A percentile compares a stretch with the other conserved stretches of the same genome.
phyloP scores from a whole-genome alignment of 192 early-diverging fungal species.

The Backusella luteola region DNA sequence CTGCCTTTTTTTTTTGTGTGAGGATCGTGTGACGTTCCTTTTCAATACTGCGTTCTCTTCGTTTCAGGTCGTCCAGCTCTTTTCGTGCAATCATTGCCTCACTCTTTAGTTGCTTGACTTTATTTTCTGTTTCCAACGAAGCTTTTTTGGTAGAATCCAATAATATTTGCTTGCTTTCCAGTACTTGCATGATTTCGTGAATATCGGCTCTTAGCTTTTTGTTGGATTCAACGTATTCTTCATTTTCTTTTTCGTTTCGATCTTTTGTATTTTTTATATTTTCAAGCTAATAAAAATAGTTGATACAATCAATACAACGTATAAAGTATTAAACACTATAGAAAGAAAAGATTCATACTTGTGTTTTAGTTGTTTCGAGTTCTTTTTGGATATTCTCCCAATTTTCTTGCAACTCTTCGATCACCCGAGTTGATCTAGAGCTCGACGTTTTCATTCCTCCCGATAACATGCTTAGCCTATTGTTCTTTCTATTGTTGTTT shows the following conservation, averaged over 20 bases:
- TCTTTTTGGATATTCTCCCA: conserved; percentile 21
- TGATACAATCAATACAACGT: no score
- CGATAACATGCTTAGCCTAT: neutral
- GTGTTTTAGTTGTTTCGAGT: neutral
- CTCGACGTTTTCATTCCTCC: neutral
- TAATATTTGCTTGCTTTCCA: conserved; percentile 30
- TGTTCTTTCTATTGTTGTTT: neutral
- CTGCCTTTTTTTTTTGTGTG: conserved; percentile 9
- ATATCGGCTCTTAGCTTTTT: conserved; percentile 20
- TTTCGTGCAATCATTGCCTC: conserved; percentile 29
- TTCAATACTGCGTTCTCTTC: conserved; percentile 17
- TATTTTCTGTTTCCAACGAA: conserved; percentile 15
- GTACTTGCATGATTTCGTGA: conserved; percentile 32
- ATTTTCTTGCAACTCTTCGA: conserved; percentile 12
- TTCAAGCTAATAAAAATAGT: neutral
- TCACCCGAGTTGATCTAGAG: conserved; percentile 18
- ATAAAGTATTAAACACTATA: neutral
- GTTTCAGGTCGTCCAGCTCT: conserved; percentile 24
- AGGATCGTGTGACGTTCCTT: conserved; percentile 16
- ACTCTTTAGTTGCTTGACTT: conserved; percentile 28
- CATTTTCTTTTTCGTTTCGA: conserved; percentile 11
- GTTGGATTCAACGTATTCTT: conserved; percentile 24
- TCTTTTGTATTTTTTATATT: neutral
- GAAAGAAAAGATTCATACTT: neutral
- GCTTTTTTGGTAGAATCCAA: conserved; percentile 26